Evolutionary conservation across 495 filamentous ascomycete genomes (phyloP), one percentile per base, ranked within the genome.

Genomic region (Trichoderma orchidacearum): DNA sequence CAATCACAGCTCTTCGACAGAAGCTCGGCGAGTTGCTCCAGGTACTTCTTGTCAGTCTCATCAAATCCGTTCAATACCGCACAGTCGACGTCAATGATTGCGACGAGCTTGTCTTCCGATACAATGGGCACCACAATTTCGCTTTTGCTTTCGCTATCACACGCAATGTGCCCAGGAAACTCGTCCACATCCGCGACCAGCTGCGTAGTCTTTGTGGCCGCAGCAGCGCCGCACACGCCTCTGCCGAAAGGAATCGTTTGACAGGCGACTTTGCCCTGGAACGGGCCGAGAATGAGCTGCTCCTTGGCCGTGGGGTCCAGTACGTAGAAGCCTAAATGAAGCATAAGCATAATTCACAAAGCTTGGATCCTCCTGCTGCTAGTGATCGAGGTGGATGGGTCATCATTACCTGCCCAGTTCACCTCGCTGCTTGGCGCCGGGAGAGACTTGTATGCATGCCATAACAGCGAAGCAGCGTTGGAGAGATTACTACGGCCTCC

Each of bases 131-230:
- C 89, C 4, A 95, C 90, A 67, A 96, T 89, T 76, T 96, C 91
- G 69, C 89, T 94, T 66, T 75, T 81, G 57, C 82, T 89, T 57
- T 80, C 85, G 9, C 77, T 80, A 70, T 96, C 91, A 64, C 91
- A 96, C 5, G 91, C 89, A 66, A 96, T 95, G 71, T 96, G 91
- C 3, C 87, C 90, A 3, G 88, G 85, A 65, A 95, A 95, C 38
- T 70, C 58, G 23, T 82, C 70, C 11, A 96, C 88, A 68, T 96
- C 85, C 6, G 74, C 70, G 5, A 96, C 86, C 3, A 95, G 63
- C 54, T 91, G 79, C 3, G 84, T 92, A 53, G 72, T 69, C 45
- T 73, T 68, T 8, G 72, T 81, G 25, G 71, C 63, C 0, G 88
- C 90, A 2, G 89, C 91, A 0, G 85, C 73, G 0, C 91, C 91